These are phyloP conservation scores for Rosa persica DNA, from an alignment of 306 rosid genomes.

Conservation along the genomic window DNA sequence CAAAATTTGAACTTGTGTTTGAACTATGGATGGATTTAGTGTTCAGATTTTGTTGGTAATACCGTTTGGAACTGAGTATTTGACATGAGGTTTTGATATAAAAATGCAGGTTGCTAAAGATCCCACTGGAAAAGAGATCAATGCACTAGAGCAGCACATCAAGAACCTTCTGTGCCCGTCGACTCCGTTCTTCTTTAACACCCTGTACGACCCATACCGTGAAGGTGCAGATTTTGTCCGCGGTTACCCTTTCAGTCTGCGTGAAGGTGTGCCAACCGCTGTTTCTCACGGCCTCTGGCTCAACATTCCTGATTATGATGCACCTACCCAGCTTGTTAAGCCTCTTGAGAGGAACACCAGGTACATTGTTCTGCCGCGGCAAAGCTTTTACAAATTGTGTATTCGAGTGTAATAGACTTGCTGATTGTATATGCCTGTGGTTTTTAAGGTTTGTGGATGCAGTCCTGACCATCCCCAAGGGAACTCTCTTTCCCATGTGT, in stretches of 20 bases:
- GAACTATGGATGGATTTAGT: not conserved
- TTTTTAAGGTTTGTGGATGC: slow-evolving; percentile 75
- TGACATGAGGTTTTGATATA: slow-evolving; percentile 1
- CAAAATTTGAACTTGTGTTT: not conserved
- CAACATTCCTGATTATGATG: slow-evolving; percentile 86
- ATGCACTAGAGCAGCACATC: slow-evolving; percentile 77
- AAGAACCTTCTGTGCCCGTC: slow-evolving; percentile 73
- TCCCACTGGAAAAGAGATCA: slow-evolving; percentile 70
- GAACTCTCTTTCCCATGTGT: slow-evolving; percentile 82
- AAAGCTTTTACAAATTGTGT: not conserved
- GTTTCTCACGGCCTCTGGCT: slow-evolving; percentile 90
- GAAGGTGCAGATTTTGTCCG: slow-evolving; percentile 83
- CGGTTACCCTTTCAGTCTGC: slow-evolving; percentile 80
- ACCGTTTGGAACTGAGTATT: not conserved
- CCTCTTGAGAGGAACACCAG: slow-evolving; percentile 77
- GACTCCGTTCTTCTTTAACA: slow-evolving; percentile 81
- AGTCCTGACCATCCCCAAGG: slow-evolving; percentile 73
- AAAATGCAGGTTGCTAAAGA: slow-evolving; percentile 72
- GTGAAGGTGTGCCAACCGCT: slow-evolving; percentile 75
- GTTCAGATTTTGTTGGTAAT: not conserved
- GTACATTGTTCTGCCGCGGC: slow-evolving; percentile 28
- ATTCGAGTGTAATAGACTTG: not conserved
- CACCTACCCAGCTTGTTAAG: slow-evolving; percentile 89
- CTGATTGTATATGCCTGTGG: not conserved
- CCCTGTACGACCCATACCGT: slow-evolving; percentile 81